phyloP scores from a whole-genome alignment of 1,284 basidiomycete genomes.

The Sparassis latifolia region DNA sequence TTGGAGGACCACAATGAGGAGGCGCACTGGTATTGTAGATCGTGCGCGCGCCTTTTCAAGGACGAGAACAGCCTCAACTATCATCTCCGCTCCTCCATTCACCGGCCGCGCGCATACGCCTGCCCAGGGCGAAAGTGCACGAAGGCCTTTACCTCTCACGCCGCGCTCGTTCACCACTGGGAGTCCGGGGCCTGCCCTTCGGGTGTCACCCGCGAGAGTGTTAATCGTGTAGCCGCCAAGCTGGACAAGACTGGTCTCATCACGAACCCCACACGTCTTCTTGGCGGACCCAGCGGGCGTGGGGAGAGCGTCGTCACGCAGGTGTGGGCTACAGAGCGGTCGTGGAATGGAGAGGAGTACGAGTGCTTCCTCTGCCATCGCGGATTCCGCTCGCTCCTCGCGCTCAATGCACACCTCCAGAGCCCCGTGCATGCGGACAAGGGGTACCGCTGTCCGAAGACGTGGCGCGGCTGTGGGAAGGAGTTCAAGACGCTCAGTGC shows the following conservation, averaged over 20 bases:
- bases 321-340: slow-evolving; percentile 24
- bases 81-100: slow-evolving; percentile 17
- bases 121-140: slow-evolving; percentile 21
- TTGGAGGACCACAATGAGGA: slow-evolving; percentile 42
- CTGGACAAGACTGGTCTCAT: slow-evolving; percentile 24
- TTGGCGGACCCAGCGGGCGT: slow-evolving; percentile 10
- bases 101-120: slow-evolving; percentile 10
- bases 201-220: slow-evolving; percentile 21
- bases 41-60: slow-evolving; percentile 38
- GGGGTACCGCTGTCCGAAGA: slow-evolving; percentile 16
- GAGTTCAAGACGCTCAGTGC: slow-evolving; percentile 24
- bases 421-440: slow-evolving; percentile 22
- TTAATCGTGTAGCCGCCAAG: slow-evolving; percentile 21
- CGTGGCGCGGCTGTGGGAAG: slow-evolving; percentile 16
- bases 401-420: slow-evolving; percentile 15
- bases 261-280: slow-evolving; percentile 24
- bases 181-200: slow-evolving; percentile 27
- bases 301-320: slow-evolving; percentile 4
- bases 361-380: slow-evolving; percentile 31
- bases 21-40: slow-evolving; percentile 42
- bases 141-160: slow-evolving; percentile 21
- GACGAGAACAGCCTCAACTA: slow-evolving; percentile 12
- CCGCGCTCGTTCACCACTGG: slow-evolving; percentile 26
- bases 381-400: slow-evolving; percentile 9
- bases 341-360: slow-evolving; percentile 31